Base-by-base conservation (phyloP, 257 asterid species). In the Solanum ossicruentum region DNA sequence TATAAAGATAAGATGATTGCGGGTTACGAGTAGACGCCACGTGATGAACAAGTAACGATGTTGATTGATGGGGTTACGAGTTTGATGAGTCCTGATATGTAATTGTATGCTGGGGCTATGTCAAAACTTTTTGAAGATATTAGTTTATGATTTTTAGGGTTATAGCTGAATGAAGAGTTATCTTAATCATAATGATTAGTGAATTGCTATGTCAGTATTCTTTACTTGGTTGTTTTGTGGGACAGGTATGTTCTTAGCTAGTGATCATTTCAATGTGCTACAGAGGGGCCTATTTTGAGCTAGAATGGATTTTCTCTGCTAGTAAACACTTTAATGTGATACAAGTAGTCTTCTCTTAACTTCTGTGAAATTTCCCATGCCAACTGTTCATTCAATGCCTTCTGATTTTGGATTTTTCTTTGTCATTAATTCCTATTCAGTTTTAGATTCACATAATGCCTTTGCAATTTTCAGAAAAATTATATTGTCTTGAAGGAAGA, bases 401-500 rank as follows among this genome's bases (percentile, higher is more conserved):
- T 52, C 52, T 26, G 65, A 5, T 52, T 77, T 77, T 23, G 26
- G 45, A 52, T 51, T 26, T 51, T 75, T 47, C 63, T 49, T 51
- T 49, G 47, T 51, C 63, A 26, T 51, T 77, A 51, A 15, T 15
- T 23, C 82, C 45, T 51, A 16, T 26, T 51, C 16, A 11, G n/a
- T 65, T 13, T 56, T 47, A 56, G 75, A 63, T 75, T 67, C 3
- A 71, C 54, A 51, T 54, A 13, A n/a, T 83, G 49, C 85, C 75
- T 84, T 73, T 83, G 79, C 23, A 78, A 78, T 56, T 84, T 92
- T 60, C 94, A 93, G 98, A 93, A 93, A 92, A 93, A 85, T 85
- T 94, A 88, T 89, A 92, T 95, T 17, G 88, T 94, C 81, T 89
- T 94, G 88, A 94, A 90, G 84, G 98, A 95, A 87, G 97, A 94